These are phyloP conservation scores for Yamadazyma siamensis DNA, from an alignment of 1,139 yeast species.

Conservation along the genomic window DNA sequence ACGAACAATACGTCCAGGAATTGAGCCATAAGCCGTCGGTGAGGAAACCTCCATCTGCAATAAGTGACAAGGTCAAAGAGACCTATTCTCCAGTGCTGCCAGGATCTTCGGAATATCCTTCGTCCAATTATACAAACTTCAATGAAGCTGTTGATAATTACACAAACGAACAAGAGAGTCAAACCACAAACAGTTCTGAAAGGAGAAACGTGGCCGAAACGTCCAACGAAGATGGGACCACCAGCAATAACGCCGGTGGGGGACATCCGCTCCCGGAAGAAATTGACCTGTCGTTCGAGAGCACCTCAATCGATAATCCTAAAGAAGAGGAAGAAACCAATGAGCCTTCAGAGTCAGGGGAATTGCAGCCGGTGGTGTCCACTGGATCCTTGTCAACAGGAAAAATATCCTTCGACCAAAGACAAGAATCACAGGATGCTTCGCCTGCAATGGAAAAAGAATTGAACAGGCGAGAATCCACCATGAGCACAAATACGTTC, in stretches of 20 bases:
- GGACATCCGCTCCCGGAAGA: background rate
- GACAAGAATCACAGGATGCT: slow-evolving; percentile 11
- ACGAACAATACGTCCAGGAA: slow-evolving; percentile 26
- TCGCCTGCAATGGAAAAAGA: slow-evolving; percentile 9
- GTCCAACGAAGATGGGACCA: background rate
- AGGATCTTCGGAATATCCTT: too few species aligned
- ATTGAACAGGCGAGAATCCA: slow-evolving; percentile 29
- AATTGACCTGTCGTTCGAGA: background rate
- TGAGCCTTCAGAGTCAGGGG: slow-evolving; percentile 6
- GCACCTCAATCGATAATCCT: background rate
- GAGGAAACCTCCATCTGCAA: slow-evolving; percentile 13
- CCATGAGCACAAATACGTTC: slow-evolving; percentile 37
- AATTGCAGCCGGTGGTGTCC: slow-evolving; percentile 26
- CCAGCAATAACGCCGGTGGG: background rate
- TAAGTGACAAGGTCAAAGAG: background rate
- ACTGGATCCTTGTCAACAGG: slow-evolving; percentile 42
- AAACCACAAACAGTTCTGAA: slow-evolving; percentile 17
- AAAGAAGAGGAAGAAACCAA: background rate
- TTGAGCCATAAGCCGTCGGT: slow-evolving; percentile 32
- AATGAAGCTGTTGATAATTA: slow-evolving; percentile 18
- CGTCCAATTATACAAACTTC: slow-evolving; percentile 13
- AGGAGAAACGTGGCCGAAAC: too few species aligned
- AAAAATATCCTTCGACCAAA: slow-evolving; percentile 23
- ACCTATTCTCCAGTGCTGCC: too few species aligned
- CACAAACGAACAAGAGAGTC: slow-evolving; percentile 21